These are phyloP conservation scores for Pythium angustatum DNA, from an alignment of 352 stramenopile species.

Conservation along the genomic window DNA sequence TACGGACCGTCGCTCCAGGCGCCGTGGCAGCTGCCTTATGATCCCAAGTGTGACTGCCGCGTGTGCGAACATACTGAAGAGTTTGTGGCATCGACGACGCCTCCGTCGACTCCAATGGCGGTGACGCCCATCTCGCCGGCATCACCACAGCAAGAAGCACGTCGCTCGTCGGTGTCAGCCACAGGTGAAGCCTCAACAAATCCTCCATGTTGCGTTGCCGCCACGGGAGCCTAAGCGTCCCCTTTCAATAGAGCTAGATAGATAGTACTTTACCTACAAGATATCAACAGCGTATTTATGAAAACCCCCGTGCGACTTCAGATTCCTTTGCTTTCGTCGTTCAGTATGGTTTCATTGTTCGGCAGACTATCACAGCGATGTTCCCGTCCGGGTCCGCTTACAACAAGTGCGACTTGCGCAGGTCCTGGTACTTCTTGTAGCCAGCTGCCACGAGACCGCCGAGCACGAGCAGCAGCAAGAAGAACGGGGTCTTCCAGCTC, in stretches of 20 bases:
- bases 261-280: too few species aligned
- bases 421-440: conserved; percentile 89
- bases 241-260: too few species aligned
- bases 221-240: too few species aligned
- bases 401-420: conserved; percentile 87
- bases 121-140: too few species aligned
- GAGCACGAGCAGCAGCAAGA: conserved; percentile 73
- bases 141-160: too few species aligned
- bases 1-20: conserved; percentile 46
- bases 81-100: neutral
- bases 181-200: too few species aligned
- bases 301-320: too few species aligned
- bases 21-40: conserved; percentile 61
- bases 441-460: conserved; percentile 50
- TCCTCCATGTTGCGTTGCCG: too few species aligned
- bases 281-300: too few species aligned
- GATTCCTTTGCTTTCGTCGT: neutral
- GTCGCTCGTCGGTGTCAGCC: too few species aligned
- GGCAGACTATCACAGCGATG: neutral
- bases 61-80: conserved; percentile 47
- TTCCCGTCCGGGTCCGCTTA: conserved; percentile 28
- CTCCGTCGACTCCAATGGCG: neutral
- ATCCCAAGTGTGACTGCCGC: conserved; percentile 53
- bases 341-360: neutral
- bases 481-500: conserved; percentile 84